Base-by-base conservation (phyloP, 257 asterid species). In the Scutellaria galericulata region DNA sequence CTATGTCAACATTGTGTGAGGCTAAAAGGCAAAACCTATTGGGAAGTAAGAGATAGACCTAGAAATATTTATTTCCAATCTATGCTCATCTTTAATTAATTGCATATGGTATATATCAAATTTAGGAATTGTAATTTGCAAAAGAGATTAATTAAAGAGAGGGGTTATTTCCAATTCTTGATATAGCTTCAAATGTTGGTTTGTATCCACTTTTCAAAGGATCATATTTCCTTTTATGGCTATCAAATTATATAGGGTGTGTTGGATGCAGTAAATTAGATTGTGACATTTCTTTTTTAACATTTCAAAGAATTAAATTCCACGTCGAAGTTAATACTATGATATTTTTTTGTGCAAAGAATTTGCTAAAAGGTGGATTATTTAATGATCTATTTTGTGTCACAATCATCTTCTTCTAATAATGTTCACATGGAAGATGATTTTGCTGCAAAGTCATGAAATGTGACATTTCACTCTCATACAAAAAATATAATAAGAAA, bases 391-490 rank as follows among this genome's bases (percentile, higher is more conserved):
- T 56, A 47, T 48, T 24, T 13, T 2, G 24, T 66, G 83, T 70
- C 75, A 50, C 74, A 70, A 69, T 70, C 83, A 11, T 51, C 64
- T 63, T 68, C 13, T 45, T 57, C 42, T 37, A 18, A 54, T 53
- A 68, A 47, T 63, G 54, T 46, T 63, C 62, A 31, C 45, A 64
- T 58, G 31, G 18, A 12, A 64, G 53, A 41, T 10, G 41, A 44
- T 47, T 12, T 50, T 40, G n/a, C 39, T 39, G 7, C 10, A 13
- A 66, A 7, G 24, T 31, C 42, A 67, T 52, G 53, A 66, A 70
- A 71, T 4, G 64, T 76, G 74, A 80, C 81, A 69, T 71, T 56
- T 68, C 69, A 61, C 58, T 44, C 66, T 67, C 14, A 14, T 31
- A 31, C 37, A 31, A 31, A 31, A 31, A 31, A 24, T 24, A 24